A percentile compares a stretch with the other conserved stretches of the same genome.
Evolutionary conservation across 352 stramenopile species (phyloP).

Genomic region (Pythium coloratum): DNA sequence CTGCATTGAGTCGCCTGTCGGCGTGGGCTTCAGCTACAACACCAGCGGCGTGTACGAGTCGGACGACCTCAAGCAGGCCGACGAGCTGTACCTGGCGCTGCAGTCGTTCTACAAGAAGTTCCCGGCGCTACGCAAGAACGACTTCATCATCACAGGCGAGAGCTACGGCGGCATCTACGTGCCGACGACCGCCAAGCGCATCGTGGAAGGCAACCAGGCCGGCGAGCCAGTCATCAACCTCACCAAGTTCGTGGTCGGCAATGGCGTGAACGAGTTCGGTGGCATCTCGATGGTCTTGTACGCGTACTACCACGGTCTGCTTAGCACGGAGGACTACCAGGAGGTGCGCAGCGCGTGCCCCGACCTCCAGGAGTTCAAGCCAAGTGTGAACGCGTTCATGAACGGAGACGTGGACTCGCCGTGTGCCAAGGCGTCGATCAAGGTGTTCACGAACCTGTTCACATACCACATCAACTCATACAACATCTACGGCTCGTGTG

Average conservation of each 20-base stretch:
- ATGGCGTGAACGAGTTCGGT: slow-evolving; percentile 66
- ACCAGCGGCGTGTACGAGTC: slow-evolving; percentile 60
- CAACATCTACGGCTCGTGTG: slow-evolving; percentile 63
- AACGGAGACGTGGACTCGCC: slow-evolving; percentile 16
- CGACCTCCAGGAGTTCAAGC: slow-evolving; percentile 47
- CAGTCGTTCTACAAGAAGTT: slow-evolving; percentile 90
- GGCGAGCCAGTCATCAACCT: slow-evolving; percentile 55
- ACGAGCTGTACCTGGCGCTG: slow-evolving; percentile 76
- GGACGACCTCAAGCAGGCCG: slow-evolving; percentile 69
- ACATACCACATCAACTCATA: slow-evolving; percentile 63
- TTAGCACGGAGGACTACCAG: slow-evolving; percentile 68
- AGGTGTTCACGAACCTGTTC: slow-evolving; percentile 37
- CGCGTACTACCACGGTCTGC: slow-evolving; percentile 79
- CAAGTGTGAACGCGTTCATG: slow-evolving; percentile 23
- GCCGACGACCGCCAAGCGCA: slow-evolving; percentile 51
- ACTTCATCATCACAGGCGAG: slow-evolving; percentile 82
- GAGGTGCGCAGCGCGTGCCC: slow-evolving; percentile 50
- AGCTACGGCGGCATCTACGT: slow-evolving; percentile 84
- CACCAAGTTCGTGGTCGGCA: slow-evolving; percentile 88
- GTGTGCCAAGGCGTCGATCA: slow-evolving; percentile 34
- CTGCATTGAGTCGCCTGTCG: slow-evolving; percentile 63
- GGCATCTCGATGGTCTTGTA: slow-evolving; percentile 65
- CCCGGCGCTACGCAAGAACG: slow-evolving; percentile 68
- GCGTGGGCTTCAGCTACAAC: slow-evolving; percentile 72
- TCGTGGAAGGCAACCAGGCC: slow-evolving; percentile 50